A percentile compares a stretch with the other conserved stretches of the same genome.
phyloP scores from a whole-genome alignment of 140 eudicot genomes.

The Eryngium alpinum region DNA sequence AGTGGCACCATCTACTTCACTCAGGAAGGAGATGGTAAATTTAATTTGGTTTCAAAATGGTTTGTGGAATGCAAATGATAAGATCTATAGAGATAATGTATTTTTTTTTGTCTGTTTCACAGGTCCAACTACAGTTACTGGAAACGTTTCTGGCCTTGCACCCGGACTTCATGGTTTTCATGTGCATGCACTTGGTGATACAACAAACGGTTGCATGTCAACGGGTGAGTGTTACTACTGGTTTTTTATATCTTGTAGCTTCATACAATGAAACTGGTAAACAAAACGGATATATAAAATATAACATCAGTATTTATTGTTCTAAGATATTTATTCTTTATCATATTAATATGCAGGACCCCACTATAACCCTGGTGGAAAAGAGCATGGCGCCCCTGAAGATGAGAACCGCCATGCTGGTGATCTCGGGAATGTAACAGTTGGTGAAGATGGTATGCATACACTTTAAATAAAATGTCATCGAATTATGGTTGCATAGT shows the following conservation, averaged over 20 bases:
- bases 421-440: constrained; percentile 91
- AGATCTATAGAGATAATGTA: not conserved
- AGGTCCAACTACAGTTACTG: constrained; percentile 94
- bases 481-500: not conserved
- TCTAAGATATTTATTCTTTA: not conserved
- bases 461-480: not conserved
- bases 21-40: constrained; percentile 78
- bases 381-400: constrained; percentile 94
- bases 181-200: constrained; percentile 98
- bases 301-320: not conserved
- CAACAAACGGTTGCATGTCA: constrained; percentile 97
- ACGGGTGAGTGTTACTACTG: constrained; percentile 51
- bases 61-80: not conserved
- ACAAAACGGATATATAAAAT: not conserved
- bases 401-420: constrained; percentile 98
- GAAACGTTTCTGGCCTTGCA: constrained; percentile 71
- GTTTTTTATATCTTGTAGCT: not conserved
- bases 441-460: constrained; percentile 82
- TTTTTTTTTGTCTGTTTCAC: constrained; percentile 15
- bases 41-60: not conserved
- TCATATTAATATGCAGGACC: constrained; percentile 50
- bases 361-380: constrained; percentile 85
- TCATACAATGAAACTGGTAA: not conserved
- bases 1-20: constrained; percentile 70
- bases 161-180: constrained; percentile 97